Base-by-base conservation (phyloP, 2,329 filamentous ascomycete species). In the Peltaster fructicola region DNA sequence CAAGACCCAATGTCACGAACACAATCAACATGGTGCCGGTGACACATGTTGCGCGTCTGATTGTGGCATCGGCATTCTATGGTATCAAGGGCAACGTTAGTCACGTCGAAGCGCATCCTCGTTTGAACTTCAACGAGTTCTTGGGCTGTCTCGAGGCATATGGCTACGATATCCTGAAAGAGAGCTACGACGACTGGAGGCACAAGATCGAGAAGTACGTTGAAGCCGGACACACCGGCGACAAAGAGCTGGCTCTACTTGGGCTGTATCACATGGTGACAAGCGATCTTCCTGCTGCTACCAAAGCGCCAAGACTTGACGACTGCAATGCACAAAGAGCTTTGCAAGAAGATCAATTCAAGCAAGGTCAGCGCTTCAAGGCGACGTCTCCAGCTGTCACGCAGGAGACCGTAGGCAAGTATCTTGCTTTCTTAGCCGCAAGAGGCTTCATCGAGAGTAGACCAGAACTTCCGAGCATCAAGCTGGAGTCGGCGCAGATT, bases 1-100 rank as follows among this genome's bases (percentile, higher is more conserved):
- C 63, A 3, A 64, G 80, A 1, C 85, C 84, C 1, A 63, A 67
- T 37, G 90, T 93, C 38, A 53, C 61, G 47, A 95, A 92, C 56
- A 79, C 80, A 0, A 70, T 93, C 50, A 95, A 93, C 56, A 70
- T 74, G 49, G 77, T 92, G 1, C 84, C 85, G 0, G 82, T 92
- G 14, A 70, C 71, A 33, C 80, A 91, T 37, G 82, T 93, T 17
- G 68, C 74, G 2, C 63, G 68, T n/a, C 67, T 91, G 6, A 75
- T 91, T 14, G 69, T 81, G 10, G 79, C 82, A 1, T 60, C 73
- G 4, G 64, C 70, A 0, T 61, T 90, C 39, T 64, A 73, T 42
- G 57, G 64, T 31, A 31, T 34, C 19, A 37, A 36, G 20, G 37
- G 39, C 9, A 35, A 26, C 6, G 78, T 91, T 4, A 64, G 70